These are phyloP conservation scores for Pichia phayaonensis DNA, from an alignment of 805 yeast species.

Conservation along the genomic window DNA sequence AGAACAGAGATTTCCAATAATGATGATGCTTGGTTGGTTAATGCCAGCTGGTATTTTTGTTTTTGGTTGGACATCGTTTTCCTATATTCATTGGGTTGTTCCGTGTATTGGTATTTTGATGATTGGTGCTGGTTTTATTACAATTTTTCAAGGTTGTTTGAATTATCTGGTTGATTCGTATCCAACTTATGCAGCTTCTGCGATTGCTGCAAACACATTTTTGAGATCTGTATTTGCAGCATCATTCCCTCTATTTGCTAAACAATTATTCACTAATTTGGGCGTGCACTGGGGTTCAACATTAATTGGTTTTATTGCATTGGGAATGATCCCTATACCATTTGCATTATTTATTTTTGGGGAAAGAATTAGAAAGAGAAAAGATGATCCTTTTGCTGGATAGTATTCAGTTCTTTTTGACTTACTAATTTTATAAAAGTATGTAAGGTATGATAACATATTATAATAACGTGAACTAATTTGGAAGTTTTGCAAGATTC, in stretches of 20 bases:
- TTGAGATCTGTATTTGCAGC: constrained; percentile 63
- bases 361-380: constrained; percentile 34
- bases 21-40: constrained; percentile 45
- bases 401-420: neutral
- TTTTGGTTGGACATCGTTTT: constrained; percentile 53
- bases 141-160: constrained; percentile 62
- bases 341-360: constrained; percentile 49
- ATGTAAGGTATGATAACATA: neutral
- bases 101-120: constrained; percentile 53
- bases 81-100: constrained; percentile 41
- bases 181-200: constrained; percentile 60
- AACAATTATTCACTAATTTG: constrained; percentile 43
- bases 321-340: constrained; percentile 60
- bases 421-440: neutral
- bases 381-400: constrained; percentile 13
- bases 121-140: constrained; percentile 51
- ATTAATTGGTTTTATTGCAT: constrained; percentile 49
- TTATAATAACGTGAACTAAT: too few relatives aligned
- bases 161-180: constrained; percentile 67
- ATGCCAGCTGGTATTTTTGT: constrained; percentile 57
- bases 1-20: constrained; percentile 49
- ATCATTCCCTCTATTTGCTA: constrained; percentile 60
- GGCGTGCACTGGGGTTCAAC: constrained; percentile 72
- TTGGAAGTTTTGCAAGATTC: too few relatives aligned
- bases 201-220: constrained; percentile 46